A percentile compares a stretch with the other conserved stretches of the same genome.
These are phyloP conservation scores for Kandelia obovata DNA, from an alignment of 345 rosid genomes.

Conservation along the genomic window DNA sequence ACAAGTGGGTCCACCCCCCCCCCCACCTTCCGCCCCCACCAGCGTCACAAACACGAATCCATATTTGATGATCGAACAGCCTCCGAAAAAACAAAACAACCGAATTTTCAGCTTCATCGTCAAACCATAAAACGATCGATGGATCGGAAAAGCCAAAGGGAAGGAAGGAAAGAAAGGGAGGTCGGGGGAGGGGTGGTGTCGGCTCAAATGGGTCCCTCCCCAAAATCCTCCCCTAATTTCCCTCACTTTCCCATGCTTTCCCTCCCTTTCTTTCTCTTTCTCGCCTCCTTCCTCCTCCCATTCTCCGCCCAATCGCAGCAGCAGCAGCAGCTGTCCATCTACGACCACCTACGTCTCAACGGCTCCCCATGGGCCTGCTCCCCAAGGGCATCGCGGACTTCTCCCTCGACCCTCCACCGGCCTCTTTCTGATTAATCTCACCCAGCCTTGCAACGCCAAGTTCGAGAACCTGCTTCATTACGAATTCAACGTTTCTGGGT, in stretches of 20 bases:
- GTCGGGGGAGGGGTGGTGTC: background rate
- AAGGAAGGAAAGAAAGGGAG: background rate
- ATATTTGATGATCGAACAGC: background rate
- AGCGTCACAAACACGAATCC: background rate
- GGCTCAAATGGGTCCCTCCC: constrained; percentile 7
- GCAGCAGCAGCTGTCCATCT: constrained; percentile 9
- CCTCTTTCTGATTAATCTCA: constrained; percentile 20
- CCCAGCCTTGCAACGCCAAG: constrained; percentile 27
- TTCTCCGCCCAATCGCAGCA: background rate
- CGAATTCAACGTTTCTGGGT: constrained; percentile 29
- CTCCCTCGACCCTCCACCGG: constrained; percentile 18
- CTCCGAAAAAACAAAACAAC: too few relatives aligned
- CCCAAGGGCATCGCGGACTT: constrained; percentile 27
- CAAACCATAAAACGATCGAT: constrained; percentile 1
- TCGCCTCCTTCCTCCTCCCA: background rate
- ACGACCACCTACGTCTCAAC: constrained; percentile 22
- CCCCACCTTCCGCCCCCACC: too few relatives aligned
- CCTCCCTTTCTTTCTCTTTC: constrained; percentile 2
- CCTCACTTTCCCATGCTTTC: constrained; percentile 5
- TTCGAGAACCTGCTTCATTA: constrained; percentile 31
- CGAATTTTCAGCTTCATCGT: background rate
- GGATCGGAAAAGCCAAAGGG: background rate
- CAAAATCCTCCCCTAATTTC: background rate
- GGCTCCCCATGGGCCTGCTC: constrained; percentile 27
- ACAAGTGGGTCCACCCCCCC: background rate